A percentile compares a stretch with the other conserved stretches of the same genome.
Conservation (phyloP, 2,329 filamentous ascomycete species). For the Leptographium lundbergii region DNA sequence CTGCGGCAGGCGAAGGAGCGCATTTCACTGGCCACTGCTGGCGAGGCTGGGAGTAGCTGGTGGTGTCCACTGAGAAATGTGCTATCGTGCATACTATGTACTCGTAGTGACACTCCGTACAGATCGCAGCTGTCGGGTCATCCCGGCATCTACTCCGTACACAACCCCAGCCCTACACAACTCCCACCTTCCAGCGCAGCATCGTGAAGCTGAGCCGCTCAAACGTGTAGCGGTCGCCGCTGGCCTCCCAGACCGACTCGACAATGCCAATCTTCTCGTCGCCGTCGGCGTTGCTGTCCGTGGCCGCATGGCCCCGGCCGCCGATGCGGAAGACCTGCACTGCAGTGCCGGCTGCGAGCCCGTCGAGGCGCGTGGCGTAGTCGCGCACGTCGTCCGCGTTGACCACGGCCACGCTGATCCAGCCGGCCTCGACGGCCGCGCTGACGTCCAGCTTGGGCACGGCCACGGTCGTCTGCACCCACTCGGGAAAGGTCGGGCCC, state of each 20-base stretch:
- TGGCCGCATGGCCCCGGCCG: not conserved
- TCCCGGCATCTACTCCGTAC: too few species aligned
- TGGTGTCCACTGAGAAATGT: too few species aligned
- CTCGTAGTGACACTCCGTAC: too few species aligned
- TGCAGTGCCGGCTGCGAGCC: not conserved
- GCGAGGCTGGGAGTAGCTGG: too few species aligned
- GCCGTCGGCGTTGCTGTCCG: not conserved
- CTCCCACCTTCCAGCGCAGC: conserved; percentile 1
- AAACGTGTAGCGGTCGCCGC: not conserved
- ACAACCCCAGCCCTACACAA: too few species aligned
- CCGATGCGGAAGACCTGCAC: conserved; percentile 5
- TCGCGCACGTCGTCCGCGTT: conserved; percentile 30
- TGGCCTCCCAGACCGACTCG: conserved; percentile 1
- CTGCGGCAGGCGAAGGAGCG: too few species aligned
- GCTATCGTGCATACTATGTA: too few species aligned
- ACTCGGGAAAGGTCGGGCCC: conserved; percentile 52
- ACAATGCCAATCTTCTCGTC: conserved; percentile 1
- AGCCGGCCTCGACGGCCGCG: conserved; percentile 44
- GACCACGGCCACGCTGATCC: conserved; percentile 55
- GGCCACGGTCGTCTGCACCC: conserved; percentile 51
- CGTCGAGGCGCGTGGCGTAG: not conserved
- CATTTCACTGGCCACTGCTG: too few species aligned
- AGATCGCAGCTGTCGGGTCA: too few species aligned
- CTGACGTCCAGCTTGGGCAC: conserved; percentile 53
- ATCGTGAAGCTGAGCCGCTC: conserved; percentile 1